These are phyloP conservation scores for Prunus kanzakura DNA, from an alignment of 306 rosid genomes.

Conservation along the genomic window DNA sequence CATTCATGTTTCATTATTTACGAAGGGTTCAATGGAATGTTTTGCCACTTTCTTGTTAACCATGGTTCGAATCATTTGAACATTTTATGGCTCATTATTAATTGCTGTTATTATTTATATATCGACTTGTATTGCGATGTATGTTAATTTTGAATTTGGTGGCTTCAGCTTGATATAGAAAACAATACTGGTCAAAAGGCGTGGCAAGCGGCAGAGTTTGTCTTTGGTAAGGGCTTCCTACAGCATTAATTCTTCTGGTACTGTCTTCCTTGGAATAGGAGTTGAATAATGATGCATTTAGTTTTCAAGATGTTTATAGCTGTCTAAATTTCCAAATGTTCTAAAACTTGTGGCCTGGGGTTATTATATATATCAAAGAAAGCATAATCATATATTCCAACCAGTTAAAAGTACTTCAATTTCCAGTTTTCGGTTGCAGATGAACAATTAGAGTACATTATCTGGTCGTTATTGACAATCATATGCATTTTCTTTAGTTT, in stretches of 20 bases:
- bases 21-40: not conserved
- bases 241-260: not conserved
- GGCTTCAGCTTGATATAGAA: constrained; percentile 81
- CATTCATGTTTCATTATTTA: not conserved
- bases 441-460: not conserved
- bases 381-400: not conserved
- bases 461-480: not conserved
- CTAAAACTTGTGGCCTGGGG: not conserved
- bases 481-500: not conserved
- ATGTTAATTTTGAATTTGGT: constrained; percentile 24
- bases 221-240: constrained; percentile 66
- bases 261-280: not conserved
- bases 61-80: constrained; percentile 1
- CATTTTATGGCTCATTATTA: not conserved
- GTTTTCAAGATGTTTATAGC: not conserved
- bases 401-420: not conserved
- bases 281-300: not conserved
- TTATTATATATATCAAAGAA: not conserved
- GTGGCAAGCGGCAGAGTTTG: constrained; percentile 84
- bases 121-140: not conserved
- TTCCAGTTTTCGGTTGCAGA: not conserved
- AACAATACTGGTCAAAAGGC: constrained; percentile 66
- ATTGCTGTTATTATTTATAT: not conserved
- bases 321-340: not conserved
- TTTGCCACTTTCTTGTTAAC: not conserved